Evolutionary conservation across 2,329 filamentous ascomycete species (phyloP).

Genomic region (Lachnellula subtilissima): DNA sequence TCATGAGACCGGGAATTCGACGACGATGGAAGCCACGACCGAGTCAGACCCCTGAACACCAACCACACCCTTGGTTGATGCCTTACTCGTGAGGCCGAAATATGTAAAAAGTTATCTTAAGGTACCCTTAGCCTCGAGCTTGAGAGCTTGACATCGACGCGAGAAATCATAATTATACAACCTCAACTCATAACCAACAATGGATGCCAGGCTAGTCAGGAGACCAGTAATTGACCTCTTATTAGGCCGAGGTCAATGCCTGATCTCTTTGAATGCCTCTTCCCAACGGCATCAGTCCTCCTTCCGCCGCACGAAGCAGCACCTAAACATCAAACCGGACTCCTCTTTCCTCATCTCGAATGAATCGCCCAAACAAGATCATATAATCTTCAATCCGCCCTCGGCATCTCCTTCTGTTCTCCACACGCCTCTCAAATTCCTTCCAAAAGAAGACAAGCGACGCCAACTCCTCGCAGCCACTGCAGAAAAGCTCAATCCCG

Average conservation of each 20-base stretch:
- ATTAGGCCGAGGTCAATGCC: constrained; percentile 23
- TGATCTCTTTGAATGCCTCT: constrained; percentile 25
- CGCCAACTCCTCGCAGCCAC: constrained; percentile 25
- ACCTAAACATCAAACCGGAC: constrained; percentile 53
- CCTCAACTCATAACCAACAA: constrained; percentile 12
- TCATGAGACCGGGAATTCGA: too few relatives aligned
- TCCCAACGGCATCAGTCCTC: constrained; percentile 31
- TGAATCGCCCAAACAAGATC: constrained; percentile 35
- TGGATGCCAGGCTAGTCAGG: constrained; percentile 29
- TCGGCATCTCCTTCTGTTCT: constrained; percentile 51
- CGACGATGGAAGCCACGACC: too few relatives aligned
- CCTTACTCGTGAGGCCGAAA: not conserved
- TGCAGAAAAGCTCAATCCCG: constrained; percentile 13
- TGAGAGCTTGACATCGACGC: not conserved
- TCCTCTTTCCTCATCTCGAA: constrained; percentile 47
- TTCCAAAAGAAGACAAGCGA: constrained; percentile 43
- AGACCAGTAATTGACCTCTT: constrained; percentile 26
- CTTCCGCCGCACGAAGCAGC: constrained; percentile 31
- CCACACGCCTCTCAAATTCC: constrained; percentile 64
- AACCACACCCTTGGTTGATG: too few relatives aligned
- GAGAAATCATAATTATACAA: not conserved
- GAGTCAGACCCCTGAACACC: too few relatives aligned
- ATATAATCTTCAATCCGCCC: constrained; percentile 55
- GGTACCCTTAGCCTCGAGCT: constrained; percentile 1
- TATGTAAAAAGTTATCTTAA: constrained; percentile 2